Evolutionary conservation across 345 rosid genomes (phyloP).

Genomic region (Eucalyptus sp.): DNA sequence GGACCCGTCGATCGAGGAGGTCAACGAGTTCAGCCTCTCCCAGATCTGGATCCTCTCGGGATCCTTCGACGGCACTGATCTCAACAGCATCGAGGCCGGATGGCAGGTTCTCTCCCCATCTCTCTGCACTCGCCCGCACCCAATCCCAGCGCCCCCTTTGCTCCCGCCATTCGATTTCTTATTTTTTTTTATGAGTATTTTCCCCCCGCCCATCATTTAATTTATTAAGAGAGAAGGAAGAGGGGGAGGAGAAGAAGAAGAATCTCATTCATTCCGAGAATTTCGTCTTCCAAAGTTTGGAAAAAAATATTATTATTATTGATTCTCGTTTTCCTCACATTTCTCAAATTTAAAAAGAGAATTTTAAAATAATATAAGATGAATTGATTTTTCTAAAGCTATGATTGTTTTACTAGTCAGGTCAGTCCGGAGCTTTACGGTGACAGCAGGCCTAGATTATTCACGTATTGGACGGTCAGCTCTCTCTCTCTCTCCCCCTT

Average conservation of each 20-base stretch:
- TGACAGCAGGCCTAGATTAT: conserved; percentile 87
- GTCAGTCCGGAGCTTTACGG: conserved; percentile 99
- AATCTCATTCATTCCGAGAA: neutral
- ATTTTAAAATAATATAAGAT: neutral
- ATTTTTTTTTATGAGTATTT: neutral
- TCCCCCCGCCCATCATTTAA: neutral
- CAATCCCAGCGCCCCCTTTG: neutral
- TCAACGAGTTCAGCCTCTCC: conserved; percentile 94
- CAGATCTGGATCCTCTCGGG: conserved; percentile 97
- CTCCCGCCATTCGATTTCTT: neutral
- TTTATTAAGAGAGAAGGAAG: neutral
- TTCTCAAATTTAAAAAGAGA: neutral
- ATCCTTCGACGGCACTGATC: conserved; percentile 91
- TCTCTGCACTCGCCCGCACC: conserved; percentile 3
- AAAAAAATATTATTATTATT: neutral
- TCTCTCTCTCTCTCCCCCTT: neutral
- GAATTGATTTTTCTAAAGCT: conserved; percentile 27
- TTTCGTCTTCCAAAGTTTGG: neutral
- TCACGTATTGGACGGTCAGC: conserved; percentile 96
- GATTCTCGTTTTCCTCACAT: neutral
- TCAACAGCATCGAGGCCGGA: conserved; percentile 99
- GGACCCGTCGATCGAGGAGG: conserved; percentile 76
- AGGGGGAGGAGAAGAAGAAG: neutral
- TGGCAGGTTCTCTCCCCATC: conserved; percentile 80
- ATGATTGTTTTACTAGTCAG: conserved; percentile 84